Percentiles rank a stretch among this genome's conserved stretches.
phyloP scores from a whole-genome alignment of 371 early-diverging fungal genomes.

The Chytridium lagenaria region DNA sequence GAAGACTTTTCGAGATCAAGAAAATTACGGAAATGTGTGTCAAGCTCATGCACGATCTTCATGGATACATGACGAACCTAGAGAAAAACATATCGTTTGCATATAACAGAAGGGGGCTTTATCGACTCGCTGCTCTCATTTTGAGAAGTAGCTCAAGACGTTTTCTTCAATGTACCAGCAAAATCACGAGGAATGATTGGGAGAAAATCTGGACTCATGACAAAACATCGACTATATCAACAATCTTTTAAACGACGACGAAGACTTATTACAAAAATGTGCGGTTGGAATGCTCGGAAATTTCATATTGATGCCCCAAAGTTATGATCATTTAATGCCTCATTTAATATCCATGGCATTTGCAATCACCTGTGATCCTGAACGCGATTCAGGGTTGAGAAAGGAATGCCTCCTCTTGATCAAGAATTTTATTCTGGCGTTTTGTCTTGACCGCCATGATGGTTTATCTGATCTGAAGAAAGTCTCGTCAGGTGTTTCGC shows the following conservation, averaged over 20 bases:
- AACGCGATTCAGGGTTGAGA: slow-evolving; percentile 24
- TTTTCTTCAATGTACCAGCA: no score
- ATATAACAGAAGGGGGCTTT: not conserved
- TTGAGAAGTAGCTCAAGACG: not conserved
- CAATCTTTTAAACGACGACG: slow-evolving; percentile 42
- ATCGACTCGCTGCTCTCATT: not conserved
- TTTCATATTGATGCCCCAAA: slow-evolving; percentile 40
- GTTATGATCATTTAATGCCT: slow-evolving; percentile 41
- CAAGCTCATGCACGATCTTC: no score
- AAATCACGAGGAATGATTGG: no score
- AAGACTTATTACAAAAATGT: slow-evolving; percentile 37
- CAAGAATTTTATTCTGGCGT: slow-evolving; percentile 46
- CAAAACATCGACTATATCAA: slow-evolving; percentile 42
- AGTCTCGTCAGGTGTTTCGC: not conserved
- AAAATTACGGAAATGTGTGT: no score
- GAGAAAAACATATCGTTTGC: no score
- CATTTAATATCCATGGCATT: slow-evolving; percentile 50
- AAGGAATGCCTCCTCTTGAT: slow-evolving; percentile 42
- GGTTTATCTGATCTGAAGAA: not conserved
- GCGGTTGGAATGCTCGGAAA: slow-evolving; percentile 49
- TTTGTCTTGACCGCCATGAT: slow-evolving; percentile 34
- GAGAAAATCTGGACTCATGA: slow-evolving; percentile 48
- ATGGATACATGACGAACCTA: no score
- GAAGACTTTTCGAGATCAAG: no score
- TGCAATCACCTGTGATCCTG: slow-evolving; percentile 32